Percentiles rank a stretch among this genome's conserved stretches.
These are phyloP conservation scores for Malus fusca DNA, from an alignment of 306 rosid genomes.

Conservation along the genomic window DNA sequence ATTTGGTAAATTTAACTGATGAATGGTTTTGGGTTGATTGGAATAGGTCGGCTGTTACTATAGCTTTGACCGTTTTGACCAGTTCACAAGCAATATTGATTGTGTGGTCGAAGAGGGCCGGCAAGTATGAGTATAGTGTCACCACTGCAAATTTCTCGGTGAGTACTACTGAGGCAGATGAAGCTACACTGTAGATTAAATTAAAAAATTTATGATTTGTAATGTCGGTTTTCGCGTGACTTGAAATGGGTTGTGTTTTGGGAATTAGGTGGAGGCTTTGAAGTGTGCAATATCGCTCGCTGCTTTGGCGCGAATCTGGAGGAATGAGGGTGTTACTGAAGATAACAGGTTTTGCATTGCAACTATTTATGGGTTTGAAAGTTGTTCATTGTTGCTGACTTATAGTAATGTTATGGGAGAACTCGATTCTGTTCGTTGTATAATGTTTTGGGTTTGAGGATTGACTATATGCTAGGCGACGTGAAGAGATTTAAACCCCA, in stretches of 20 bases:
- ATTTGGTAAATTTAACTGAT: not conserved
- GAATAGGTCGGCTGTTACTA: constrained; percentile 66
- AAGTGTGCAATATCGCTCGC: constrained; percentile 80
- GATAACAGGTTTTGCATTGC: constrained; percentile 56
- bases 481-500: not conserved
- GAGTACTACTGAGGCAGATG: constrained; percentile 7
- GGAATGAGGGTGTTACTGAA: constrained; percentile 70
- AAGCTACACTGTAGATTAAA: not conserved
- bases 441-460: not conserved
- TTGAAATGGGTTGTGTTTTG: constrained; percentile 6
- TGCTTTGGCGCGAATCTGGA: constrained; percentile 65
- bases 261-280: constrained; percentile 72
- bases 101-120: constrained; percentile 96
- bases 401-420: not conserved
- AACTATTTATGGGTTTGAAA: not conserved
- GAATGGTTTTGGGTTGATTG: not conserved
- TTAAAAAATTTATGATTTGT: not conserved
- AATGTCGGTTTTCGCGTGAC: not conserved
- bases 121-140: constrained; percentile 92
- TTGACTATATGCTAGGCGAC: not conserved
- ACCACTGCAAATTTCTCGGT: constrained; percentile 93
- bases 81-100: constrained; percentile 93
- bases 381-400: not conserved
- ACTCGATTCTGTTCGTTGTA: not conserved
- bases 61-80: constrained; percentile 79